Evolutionary conservation across 345 rosid genomes (phyloP), one percentile per base, ranked within the genome.

Genomic region (Schrenkiella parvula): DNA sequence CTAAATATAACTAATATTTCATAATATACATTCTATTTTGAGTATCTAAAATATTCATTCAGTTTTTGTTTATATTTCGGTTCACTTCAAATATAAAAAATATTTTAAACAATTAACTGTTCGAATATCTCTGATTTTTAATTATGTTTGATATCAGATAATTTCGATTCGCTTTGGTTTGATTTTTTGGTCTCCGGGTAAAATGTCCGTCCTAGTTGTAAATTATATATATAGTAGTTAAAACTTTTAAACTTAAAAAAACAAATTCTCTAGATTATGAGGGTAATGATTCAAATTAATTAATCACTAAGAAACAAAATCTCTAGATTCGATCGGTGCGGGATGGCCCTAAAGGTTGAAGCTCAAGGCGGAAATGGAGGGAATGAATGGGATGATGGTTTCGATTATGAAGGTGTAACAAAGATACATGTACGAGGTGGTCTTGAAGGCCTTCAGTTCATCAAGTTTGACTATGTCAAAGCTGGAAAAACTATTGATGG

Each of bases 341-440:
- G 6, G 32, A 47, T 50, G 58, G 66, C 68, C n/a, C 15, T 46
- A 21, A 48, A 17, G 51, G 60, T 50, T 41, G 51, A 50, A 48
- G 68, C 75, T 60, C 18, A 71, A 50, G 75, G 75, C 5, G 75
- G 75, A 60, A 60, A 71, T 0, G 75, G 75, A 71, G 75, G 75
- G 13, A 52, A 37, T 0, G 5, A 44, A 48, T 71, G 75, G 75
- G 61, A 71, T 26, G 75, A 71, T 60, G 75, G 61, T 35, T 48
- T 4, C 9, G 41, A 38, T 4, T 51, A 50, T 15, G 34, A 55
- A 3, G 15, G 11, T 43, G 44, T 69, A 14, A 56, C 44, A 44
- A 57, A 69, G 43, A 57, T 69, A 6, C 35, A 57, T 2, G 66
- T 70, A 22, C 46, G 66, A 46, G 56, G 37, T n/a, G 57, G 56